A percentile compares a stretch with the other conserved stretches of the same genome.
Conservation (phyloP, 1,284 basidiomycete genomes). For the Athelia psychrophila region DNA sequence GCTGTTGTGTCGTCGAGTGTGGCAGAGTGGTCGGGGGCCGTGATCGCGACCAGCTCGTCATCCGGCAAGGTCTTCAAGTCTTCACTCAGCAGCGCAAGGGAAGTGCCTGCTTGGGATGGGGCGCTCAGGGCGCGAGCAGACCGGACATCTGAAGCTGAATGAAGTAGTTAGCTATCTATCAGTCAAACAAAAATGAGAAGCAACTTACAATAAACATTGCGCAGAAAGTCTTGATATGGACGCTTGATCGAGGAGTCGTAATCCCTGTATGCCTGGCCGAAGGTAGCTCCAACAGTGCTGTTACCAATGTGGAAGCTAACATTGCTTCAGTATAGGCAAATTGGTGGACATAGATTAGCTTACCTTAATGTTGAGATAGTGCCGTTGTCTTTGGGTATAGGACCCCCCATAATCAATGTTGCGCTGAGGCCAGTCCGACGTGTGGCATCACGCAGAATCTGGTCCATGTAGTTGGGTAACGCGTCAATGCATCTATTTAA, state of each 20-base stretch:
- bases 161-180: too few relatives aligned
- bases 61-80: too few relatives aligned
- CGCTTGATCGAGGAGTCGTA: background rate
- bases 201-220: background rate
- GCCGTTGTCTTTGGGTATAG: background rate
- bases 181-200: too few relatives aligned
- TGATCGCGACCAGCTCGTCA: too few relatives aligned
- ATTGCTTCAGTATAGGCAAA: background rate
- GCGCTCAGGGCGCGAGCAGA: too few relatives aligned
- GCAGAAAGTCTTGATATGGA: background rate
- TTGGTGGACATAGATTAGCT: background rate
- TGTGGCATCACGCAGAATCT: background rate
- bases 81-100: too few relatives aligned
- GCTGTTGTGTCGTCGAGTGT: too few relatives aligned
- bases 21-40: too few relatives aligned
- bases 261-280: background rate
- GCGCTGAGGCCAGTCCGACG: background rate
- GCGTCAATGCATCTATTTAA: background rate
- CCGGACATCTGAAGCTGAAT: too few relatives aligned
- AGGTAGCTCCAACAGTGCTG: background rate
- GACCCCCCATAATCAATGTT: background rate
- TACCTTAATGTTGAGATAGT: background rate
- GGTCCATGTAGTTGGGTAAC: background rate
- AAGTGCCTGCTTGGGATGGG: too few relatives aligned
- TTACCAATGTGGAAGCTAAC: background rate